phyloP scores from a whole-genome alignment of 164 flowering plant genomes.

The Vitis rupestris region DNA sequence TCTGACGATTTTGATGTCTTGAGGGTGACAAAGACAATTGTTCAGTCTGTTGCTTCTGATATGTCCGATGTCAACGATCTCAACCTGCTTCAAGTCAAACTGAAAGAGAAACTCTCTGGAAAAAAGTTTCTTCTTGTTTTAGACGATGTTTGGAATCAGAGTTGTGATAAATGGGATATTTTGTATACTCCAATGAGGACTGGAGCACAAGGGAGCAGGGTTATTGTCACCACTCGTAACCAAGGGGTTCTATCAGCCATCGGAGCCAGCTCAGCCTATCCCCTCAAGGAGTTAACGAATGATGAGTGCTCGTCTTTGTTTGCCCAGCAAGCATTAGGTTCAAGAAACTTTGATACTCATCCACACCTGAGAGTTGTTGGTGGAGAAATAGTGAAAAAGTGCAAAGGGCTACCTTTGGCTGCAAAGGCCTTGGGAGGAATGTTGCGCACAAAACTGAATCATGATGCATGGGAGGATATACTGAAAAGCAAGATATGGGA shows the following conservation, averaged over 20 bases:
- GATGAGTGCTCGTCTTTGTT: neutral
- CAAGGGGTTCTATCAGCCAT: neutral
- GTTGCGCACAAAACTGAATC: neutral
- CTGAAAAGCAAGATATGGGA: constrained; percentile 1
- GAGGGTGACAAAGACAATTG: constrained; percentile 3
- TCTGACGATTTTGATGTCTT: constrained; percentile 7
- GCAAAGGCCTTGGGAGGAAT: constrained; percentile 3
- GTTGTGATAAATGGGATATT: neutral
- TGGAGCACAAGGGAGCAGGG: constrained; percentile 1
- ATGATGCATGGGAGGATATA: neutral
- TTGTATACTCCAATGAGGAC: neutral
- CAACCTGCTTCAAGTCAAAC: constrained; percentile 4
- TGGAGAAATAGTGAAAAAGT: constrained; percentile 2
- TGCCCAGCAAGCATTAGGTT: neutral
- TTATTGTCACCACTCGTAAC: constrained; percentile 6
- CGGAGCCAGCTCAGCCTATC: neutral
- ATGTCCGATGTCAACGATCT: neutral
- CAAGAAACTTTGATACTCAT: neutral
- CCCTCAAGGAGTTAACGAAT: neutral
- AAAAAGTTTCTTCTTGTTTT: constrained; percentile 19
- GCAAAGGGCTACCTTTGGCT: constrained; percentile 16
- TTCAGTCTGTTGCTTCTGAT: neutral
- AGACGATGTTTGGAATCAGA: constrained; percentile 28
- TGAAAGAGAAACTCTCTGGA: neutral
- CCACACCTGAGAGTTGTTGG: neutral